Evolutionary conservation across 768 basidiomycete species (phyloP).

Genomic region (Tylopilus rubrobrunneus): DNA sequence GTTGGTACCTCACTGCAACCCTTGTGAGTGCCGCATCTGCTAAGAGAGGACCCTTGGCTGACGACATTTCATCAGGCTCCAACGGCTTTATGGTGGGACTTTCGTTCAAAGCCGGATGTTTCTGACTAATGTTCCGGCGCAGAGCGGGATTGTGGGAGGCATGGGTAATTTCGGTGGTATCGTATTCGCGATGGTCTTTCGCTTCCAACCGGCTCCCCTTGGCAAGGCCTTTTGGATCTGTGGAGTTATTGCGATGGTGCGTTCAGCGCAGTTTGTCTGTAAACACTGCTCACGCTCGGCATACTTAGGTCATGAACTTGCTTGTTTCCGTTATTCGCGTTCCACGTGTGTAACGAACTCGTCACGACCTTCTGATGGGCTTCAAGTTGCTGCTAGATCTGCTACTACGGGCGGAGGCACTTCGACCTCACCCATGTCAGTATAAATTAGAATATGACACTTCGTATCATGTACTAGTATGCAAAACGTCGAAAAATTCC

Average conservation of each 20-base stretch:
- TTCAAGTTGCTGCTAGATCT: not conserved
- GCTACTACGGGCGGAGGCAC: not conserved
- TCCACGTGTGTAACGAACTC: not conserved
- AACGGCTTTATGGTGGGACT: conserved; percentile 29
- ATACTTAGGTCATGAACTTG: conserved; percentile 4
- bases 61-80: not conserved
- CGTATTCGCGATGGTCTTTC: conserved; percentile 40
- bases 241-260: conserved; percentile 38
- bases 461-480: no score
- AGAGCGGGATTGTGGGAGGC: conserved; percentile 38
- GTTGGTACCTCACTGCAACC: conserved; percentile 5
- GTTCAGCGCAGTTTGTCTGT: not conserved
- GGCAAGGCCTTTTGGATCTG: conserved; percentile 39
- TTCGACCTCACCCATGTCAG: not conserved
- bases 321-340: conserved; percentile 10
- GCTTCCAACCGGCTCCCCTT: conserved; percentile 1
- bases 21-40: not conserved
- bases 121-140: not conserved
- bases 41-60: not conserved
- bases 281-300: not conserved
- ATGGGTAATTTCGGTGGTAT: conserved; percentile 45
- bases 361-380: not conserved
- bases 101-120: not conserved
- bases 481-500: no score
- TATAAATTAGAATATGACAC: no score